Evolutionary conservation across 2,329 filamentous ascomycete species (phyloP).

Genomic region (Exserohilum turcica): DNA sequence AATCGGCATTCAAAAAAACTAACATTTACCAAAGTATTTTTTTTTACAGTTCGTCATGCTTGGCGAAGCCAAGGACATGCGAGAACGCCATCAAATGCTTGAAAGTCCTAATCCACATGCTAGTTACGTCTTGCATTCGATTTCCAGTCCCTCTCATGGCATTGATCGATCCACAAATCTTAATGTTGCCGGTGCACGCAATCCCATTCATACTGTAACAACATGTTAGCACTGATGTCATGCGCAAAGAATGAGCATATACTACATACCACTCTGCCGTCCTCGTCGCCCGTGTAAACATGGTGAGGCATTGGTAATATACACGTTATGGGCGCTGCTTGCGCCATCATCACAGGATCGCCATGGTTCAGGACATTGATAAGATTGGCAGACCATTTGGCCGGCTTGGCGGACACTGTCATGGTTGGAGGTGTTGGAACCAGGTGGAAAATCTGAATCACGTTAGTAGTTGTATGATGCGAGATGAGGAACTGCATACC

Average conservation of each 20-base stretch:
- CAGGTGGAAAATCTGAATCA: constrained; percentile 61
- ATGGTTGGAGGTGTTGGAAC: constrained; percentile 57
- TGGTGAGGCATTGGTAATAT: constrained; percentile 81
- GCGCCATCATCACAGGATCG: constrained; percentile 61
- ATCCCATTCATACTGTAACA: constrained; percentile 61
- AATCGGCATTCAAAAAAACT: no score
- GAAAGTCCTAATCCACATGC: neutral
- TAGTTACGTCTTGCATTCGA: neutral
- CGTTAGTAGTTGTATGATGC: neutral
- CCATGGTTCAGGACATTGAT: constrained; percentile 82
- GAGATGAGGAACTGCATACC: constrained; percentile 35
- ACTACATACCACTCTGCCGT: constrained; percentile 70
- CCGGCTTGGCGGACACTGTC: constrained; percentile 21
- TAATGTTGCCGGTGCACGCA: constrained; percentile 56
- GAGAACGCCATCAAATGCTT: no score
- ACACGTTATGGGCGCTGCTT: constrained; percentile 74
- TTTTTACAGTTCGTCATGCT: no score
- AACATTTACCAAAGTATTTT: no score
- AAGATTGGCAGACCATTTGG: constrained; percentile 74
- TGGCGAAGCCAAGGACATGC: no score
- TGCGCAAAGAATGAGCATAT: neutral
- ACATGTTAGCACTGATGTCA: constrained; percentile 6
- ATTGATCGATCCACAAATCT: neutral
- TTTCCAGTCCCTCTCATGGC: neutral
- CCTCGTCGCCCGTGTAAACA: constrained; percentile 93